Evolutionary conservation across 1,284 basidiomycete genomes (phyloP).

Genomic region (Irpex rosettiformis): DNA sequence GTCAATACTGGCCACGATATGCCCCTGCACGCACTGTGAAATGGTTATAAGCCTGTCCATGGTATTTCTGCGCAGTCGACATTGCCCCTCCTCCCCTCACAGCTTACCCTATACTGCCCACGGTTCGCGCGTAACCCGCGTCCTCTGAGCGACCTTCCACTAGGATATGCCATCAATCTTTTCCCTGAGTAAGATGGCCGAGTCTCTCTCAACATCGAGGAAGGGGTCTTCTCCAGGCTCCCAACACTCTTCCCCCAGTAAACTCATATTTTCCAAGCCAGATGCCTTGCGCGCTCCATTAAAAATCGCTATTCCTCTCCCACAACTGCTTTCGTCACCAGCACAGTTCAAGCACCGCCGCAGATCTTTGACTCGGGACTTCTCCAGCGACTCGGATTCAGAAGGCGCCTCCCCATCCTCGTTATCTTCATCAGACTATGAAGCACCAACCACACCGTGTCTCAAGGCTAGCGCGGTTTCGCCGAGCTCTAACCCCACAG

Average conservation of each 20-base stretch:
- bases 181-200: background rate
- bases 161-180: background rate
- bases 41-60: background rate
- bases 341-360: background rate
- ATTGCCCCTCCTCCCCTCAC: background rate
- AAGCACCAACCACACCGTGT: slow-evolving; percentile 12
- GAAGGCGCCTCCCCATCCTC: slow-evolving; percentile 3
- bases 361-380: slow-evolving; percentile 1
- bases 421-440: slow-evolving; percentile 9
- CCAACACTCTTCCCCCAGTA: background rate
- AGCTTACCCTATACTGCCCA: background rate
- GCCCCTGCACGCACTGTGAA: background rate
- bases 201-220: background rate
- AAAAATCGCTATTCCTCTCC: slow-evolving; percentile 10
- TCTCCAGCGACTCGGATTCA: slow-evolving; percentile 2
- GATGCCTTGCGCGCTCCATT: slow-evolving; percentile 7
- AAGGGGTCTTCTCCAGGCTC: background rate
- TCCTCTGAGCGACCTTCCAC: background rate
- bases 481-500: background rate
- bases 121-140: background rate
- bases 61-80: background rate
- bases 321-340: slow-evolving; percentile 3
- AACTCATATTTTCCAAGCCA: slow-evolving; percentile 8
- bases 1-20: background rate
- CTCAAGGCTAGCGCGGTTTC: slow-evolving; percentile 5